These are phyloP conservation scores for Barnettozyma botsteinii DNA, from an alignment of 805 yeast species.

Conservation along the genomic window DNA sequence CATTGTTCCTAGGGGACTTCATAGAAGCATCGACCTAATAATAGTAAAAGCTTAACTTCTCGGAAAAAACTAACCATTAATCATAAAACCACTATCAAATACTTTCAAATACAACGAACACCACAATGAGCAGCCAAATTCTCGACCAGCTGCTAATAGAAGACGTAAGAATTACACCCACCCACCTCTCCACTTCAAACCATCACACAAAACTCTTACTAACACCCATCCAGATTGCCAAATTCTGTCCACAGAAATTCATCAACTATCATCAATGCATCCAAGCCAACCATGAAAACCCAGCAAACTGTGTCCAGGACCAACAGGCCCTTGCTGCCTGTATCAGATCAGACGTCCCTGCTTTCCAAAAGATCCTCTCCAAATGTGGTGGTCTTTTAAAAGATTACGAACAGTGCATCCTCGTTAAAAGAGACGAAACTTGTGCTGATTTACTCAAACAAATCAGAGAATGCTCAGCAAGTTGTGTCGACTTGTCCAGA, in stretches of 20 bases:
- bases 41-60: too few species aligned
- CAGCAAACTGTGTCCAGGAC: slow-evolving; percentile 44
- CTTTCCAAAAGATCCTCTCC: slow-evolving; percentile 61
- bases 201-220: neutral
- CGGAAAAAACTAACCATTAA: too few species aligned
- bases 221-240: slow-evolving; percentile 42
- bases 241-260: slow-evolving; percentile 68
- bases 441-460: slow-evolving; percentile 49
- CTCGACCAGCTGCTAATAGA: slow-evolving; percentile 72
- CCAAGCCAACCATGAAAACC: slow-evolving; percentile 46
- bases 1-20: too few species aligned
- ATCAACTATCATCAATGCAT: slow-evolving; percentile 71
- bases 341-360: slow-evolving; percentile 59
- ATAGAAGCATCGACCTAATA: too few species aligned
- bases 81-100: too few species aligned
- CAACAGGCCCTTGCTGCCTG: slow-evolving; percentile 58
- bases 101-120: neutral
- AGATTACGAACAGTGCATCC: slow-evolving; percentile 62
- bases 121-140: slow-evolving; percentile 18
- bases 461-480: slow-evolving; percentile 61
- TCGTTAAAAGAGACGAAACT: slow-evolving; percentile 37
- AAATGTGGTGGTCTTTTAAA: slow-evolving; percentile 53
- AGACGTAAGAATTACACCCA: slow-evolving; percentile 56
- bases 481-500: slow-evolving; percentile 27
- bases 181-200: too few species aligned